Base-by-base conservation (phyloP, 805 yeast genomes). In the Suhomyces kilbournensis region DNA sequence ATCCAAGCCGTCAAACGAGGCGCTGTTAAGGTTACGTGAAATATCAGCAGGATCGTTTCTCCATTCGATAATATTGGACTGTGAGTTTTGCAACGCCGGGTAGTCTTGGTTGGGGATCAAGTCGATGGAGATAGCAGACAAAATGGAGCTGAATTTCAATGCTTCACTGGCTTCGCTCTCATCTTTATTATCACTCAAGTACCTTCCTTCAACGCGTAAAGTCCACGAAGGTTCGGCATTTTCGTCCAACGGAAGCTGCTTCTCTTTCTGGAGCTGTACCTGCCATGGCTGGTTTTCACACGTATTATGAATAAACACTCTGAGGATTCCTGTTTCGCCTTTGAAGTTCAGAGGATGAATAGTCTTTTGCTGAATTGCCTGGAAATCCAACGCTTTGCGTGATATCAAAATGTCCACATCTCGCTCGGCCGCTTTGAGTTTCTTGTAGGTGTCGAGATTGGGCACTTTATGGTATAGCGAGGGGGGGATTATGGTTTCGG, bases 241-340 rank as follows among this genome's bases (percentile, higher is more conserved):
- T 0, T 60, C 59, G 3, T 60, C 49, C 2, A 52, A 14, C 12
- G 56, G 53, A 3, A 56, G 50, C n/a, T 62, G 61, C 46, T 58
- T 56, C n/a, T 57, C 58, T 48, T 66, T 67, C 15, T 53, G 54
- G 44, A 66, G 60, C 53, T 68, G 71, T 32, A 65, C 65, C 54
- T 75, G 79, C 98, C 98, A 94, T 44, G 93, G 89, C 71, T 93
- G 98, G 66, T 89, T 88, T 55, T 85, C 88, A 28, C 87, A 75
- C 4, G 90, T 86, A 65, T 89, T 90, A 62, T 92, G 90, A 17
- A 94, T 76, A 64, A 85, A 93, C 15, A 94, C 80, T 52, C 98
- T 81, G 60, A 94, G 76, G 12, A 79, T 76, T 49, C 87, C 85
- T 35, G 82, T 82, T 56, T 80, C 81, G 34, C 71, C 60, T 54